phyloP scores from a whole-genome alignment of 1,284 basidiomycete species.

The Sparassis latifolia region DNA sequence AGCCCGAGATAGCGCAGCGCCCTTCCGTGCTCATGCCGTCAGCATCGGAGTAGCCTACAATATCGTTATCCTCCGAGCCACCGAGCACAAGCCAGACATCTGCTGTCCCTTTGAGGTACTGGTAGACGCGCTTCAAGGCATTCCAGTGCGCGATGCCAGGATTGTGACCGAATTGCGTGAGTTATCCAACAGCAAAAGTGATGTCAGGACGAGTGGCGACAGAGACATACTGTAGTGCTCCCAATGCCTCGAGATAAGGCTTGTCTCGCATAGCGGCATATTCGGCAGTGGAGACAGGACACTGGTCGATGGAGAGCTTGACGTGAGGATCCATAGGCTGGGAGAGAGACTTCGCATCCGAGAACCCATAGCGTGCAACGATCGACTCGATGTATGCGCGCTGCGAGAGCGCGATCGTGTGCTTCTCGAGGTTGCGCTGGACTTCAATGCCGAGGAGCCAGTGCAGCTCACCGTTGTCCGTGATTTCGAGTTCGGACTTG shows the following conservation, averaged over 20 bases:
- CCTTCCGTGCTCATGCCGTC: not conserved
- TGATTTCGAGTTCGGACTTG: too few species aligned
- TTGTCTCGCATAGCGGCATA: conserved; percentile 1
- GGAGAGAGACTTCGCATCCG: conserved; percentile 19
- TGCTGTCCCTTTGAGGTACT: conserved; percentile 15
- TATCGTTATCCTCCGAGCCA: not conserved
- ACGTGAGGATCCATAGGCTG: conserved; percentile 24
- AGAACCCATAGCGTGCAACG: conserved; percentile 24
- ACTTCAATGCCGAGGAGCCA: too few species aligned
- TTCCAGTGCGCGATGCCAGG: too few species aligned
- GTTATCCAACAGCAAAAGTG: conserved; percentile 21
- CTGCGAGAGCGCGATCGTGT: conserved; percentile 19
- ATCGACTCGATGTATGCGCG: conserved; percentile 30
- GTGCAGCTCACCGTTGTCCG: too few species aligned
- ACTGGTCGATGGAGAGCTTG: conserved; percentile 7
- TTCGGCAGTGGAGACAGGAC: not conserved
- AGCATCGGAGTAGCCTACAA: conserved; percentile 31
- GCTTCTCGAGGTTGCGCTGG: too few species aligned
- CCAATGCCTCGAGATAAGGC: conserved; percentile 28
- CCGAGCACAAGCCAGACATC: conserved; percentile 25
- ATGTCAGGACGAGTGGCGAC: conserved; percentile 11
- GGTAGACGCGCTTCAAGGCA: conserved; percentile 12
- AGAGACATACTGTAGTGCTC: conserved; percentile 10
- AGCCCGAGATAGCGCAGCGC: conserved; percentile 31
- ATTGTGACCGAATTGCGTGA: too few species aligned